These are phyloP conservation scores for Ampelomyces quisqualis DNA, from an alignment of 2,329 filamentous ascomycete genomes.

Conservation along the genomic window DNA sequence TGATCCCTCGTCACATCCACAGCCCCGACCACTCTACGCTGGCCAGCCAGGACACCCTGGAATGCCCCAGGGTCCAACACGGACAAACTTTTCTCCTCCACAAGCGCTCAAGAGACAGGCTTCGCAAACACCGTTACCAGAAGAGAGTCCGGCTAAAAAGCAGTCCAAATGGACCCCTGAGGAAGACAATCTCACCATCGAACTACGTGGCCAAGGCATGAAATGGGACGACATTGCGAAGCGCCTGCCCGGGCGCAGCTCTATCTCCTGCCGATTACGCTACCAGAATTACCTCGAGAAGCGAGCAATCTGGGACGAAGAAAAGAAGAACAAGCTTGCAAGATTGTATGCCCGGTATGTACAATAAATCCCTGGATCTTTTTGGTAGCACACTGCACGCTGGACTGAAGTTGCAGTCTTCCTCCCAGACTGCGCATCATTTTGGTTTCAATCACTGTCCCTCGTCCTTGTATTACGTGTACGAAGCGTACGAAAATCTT, in stretches of 20 bases:
- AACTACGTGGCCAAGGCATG: slow-evolving; percentile 86
- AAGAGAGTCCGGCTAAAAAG: slow-evolving; percentile 44
- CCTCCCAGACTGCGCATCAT: background rate
- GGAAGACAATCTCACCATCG: slow-evolving; percentile 91
- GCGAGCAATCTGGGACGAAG: slow-evolving; percentile 92
- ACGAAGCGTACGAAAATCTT: background rate
- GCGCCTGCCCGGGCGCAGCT: slow-evolving; percentile 82
- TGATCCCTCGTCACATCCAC: slow-evolving; percentile 43
- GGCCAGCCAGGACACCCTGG: slow-evolving; percentile 43
- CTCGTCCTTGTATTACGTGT: slow-evolving; percentile 2
- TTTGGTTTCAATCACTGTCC: slow-evolving; percentile 9
- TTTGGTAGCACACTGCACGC: slow-evolving; percentile 4
- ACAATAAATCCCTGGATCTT: slow-evolving; percentile 13
- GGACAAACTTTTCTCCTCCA: slow-evolving; percentile 38
- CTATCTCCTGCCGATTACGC: slow-evolving; percentile 90
- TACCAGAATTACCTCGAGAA: slow-evolving; percentile 98
- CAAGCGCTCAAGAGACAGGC: slow-evolving; percentile 41
- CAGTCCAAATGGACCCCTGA: slow-evolving; percentile 96
- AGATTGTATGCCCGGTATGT: slow-evolving; percentile 87
- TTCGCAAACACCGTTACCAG: slow-evolving; percentile 40
- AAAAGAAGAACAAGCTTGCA: slow-evolving; percentile 95
- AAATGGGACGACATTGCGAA: slow-evolving; percentile 99
- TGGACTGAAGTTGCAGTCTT: slow-evolving; percentile 8
- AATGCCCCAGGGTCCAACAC: slow-evolving; percentile 24
- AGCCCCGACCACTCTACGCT: slow-evolving; percentile 43